Conservation (phyloP, 148 eudicot genomes). For the Silene conica region DNA sequence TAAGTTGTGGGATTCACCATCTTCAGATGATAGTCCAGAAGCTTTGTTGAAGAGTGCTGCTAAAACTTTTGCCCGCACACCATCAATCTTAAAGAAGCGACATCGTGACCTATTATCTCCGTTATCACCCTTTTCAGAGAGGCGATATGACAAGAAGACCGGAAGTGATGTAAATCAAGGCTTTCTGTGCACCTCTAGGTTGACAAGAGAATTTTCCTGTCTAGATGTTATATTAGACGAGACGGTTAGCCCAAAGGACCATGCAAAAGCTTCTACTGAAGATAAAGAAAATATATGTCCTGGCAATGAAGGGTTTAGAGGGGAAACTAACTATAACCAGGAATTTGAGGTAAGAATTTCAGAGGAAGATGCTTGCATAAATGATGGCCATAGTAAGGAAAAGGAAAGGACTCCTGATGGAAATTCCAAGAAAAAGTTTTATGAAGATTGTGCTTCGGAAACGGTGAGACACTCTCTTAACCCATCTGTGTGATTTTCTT, state of each 20-base stretch:
- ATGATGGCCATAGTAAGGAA: conserved; percentile 15
- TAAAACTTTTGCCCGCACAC: conserved; percentile 68
- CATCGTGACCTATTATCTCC: conserved; percentile 82
- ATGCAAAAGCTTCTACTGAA: conserved; percentile 18
- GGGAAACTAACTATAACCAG: conserved; percentile 19
- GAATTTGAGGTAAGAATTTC: conserved; percentile 20
- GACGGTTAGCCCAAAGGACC: conserved; percentile 28
- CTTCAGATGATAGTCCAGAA: conserved; percentile 62
- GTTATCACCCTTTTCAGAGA: conserved; percentile 76
- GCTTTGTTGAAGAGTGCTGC: conserved; percentile 86
- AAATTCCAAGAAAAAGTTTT: conserved; percentile 11
- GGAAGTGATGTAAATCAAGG: conserved; percentile 47
- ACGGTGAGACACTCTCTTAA: conserved; percentile 25
- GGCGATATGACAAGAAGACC: conserved; percentile 64
- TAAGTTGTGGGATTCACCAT: conserved; percentile 84
- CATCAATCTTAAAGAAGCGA: conserved; percentile 89
- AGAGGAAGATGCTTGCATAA: conserved; percentile 18
- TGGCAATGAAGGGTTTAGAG: conserved; percentile 23
- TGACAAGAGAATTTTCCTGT: conserved; percentile 64
- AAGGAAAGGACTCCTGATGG: conserved; percentile 22
- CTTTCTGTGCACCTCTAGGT: conserved; percentile 41
- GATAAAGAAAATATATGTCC: conserved; percentile 65
- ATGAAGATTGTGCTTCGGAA: conserved; percentile 32
- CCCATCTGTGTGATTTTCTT: neutral
- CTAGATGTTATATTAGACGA: conserved; percentile 59